Conservation (phyloP, 768 basidiomycete species). For the Phlebiopsis gigantea region DNA sequence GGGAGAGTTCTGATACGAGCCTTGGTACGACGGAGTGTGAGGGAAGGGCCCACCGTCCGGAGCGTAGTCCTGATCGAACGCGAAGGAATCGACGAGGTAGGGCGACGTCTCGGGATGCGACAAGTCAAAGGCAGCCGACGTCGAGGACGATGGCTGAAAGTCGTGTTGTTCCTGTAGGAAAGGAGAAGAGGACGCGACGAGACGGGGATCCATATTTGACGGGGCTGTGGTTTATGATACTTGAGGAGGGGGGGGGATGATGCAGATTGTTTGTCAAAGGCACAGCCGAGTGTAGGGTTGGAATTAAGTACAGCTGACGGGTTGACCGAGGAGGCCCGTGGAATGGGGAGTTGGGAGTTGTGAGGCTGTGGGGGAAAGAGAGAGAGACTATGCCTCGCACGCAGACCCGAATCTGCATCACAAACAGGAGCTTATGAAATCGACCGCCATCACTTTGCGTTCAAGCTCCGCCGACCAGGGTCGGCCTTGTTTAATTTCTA, state of each 20-base stretch:
- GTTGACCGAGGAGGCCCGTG: slow-evolving; percentile 10
- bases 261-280: slow-evolving; percentile 12
- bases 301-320: background rate
- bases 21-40: slow-evolving; percentile 53
- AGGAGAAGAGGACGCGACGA: slow-evolving; percentile 11
- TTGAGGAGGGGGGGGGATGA: slow-evolving; percentile 8
- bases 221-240: slow-evolving; percentile 11
- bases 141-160: slow-evolving; percentile 10
- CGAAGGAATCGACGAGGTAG: slow-evolving; percentile 34
- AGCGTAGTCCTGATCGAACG: slow-evolving; percentile 31
- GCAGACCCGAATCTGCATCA: slow-evolving; percentile 1
- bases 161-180: slow-evolving; percentile 11
- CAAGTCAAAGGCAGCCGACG: slow-evolving; percentile 18
- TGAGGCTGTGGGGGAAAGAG: slow-evolving; percentile 11
- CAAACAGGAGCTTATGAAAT: slow-evolving; percentile 13
- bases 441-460: background rate
- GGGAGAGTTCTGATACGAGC: slow-evolving; percentile 68
- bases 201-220: slow-evolving; percentile 10
- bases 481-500: background rate
- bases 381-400: slow-evolving; percentile 8
- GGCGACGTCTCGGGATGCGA: slow-evolving; percentile 22
- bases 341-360: background rate
- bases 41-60: slow-evolving; percentile 36
- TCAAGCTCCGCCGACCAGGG: slow-evolving; percentile 6
- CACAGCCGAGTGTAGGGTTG: background rate